phyloP scores from a whole-genome alignment of 2,329 filamentous ascomycete genomes.

The Triangularia verruculosa region DNA sequence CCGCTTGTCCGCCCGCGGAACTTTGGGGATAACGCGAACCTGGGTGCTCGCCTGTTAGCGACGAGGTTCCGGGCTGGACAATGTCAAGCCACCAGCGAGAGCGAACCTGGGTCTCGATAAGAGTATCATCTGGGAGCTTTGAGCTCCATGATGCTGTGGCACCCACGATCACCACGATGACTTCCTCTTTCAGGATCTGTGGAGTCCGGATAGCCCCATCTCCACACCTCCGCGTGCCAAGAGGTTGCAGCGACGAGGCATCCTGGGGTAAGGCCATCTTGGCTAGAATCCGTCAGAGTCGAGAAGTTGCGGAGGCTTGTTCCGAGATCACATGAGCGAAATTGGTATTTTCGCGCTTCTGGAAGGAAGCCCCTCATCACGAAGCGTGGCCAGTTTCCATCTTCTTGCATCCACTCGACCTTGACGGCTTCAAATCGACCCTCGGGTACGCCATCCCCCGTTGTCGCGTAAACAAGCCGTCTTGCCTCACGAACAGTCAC shows the following conservation, averaged over 20 bases:
- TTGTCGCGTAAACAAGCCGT: neutral
- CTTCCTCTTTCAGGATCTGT: neutral
- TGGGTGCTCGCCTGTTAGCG: neutral
- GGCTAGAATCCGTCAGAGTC: conserved; percentile 8
- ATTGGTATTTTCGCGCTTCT: neutral
- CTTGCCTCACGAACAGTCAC: neutral
- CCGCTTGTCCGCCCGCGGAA: neutral
- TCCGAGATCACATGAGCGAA: conserved; percentile 13
- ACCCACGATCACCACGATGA: neutral
- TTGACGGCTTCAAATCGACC: neutral
- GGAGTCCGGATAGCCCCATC: neutral
- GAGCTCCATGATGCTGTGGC: neutral
- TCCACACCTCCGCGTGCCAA: neutral
- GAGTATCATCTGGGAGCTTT: neutral
- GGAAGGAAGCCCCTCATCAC: conserved; percentile 2
- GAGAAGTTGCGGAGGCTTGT: conserved; percentile 3
- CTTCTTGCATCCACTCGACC: neutral
- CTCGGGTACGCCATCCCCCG: neutral
- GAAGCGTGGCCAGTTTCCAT: conserved; percentile 3
- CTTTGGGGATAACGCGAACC: neutral
- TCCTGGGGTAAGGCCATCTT: conserved; percentile 5
- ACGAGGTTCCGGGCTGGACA: neutral
- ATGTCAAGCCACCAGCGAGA: neutral
- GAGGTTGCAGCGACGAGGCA: conserved; percentile 1
- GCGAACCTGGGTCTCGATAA: neutral